phyloP scores from a whole-genome alignment of 176 grass and related monocot species.

The Cocos nucifera region DNA sequence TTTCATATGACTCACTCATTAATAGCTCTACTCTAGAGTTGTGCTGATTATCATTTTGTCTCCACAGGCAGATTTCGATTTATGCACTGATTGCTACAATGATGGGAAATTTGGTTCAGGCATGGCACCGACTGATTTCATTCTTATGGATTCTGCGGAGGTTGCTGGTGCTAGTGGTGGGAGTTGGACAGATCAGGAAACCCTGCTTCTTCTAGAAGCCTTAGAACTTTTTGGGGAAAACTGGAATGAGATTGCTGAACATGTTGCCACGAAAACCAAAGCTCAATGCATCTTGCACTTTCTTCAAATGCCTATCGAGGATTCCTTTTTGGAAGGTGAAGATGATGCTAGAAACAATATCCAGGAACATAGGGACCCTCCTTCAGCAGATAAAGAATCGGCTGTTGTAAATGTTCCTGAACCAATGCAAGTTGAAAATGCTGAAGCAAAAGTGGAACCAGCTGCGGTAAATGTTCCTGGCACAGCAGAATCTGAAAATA shows the following conservation, averaged over 20 bases:
- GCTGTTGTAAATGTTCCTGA: slow-evolving; percentile 34
- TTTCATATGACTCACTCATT: neutral
- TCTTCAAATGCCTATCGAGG: slow-evolving; percentile 98
- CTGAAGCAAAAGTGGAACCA: slow-evolving; percentile 40
- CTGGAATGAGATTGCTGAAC: slow-evolving; percentile 97
- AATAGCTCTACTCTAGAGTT: neutral
- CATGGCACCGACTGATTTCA: slow-evolving; percentile 93
- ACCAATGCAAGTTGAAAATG: slow-evolving; percentile 65
- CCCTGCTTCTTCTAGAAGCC: slow-evolving; percentile 91
- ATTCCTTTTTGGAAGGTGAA: slow-evolving; percentile 55
- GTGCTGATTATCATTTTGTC: slow-evolving; percentile 2
- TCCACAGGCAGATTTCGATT: slow-evolving; percentile 96
- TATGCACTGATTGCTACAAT: slow-evolving; percentile 89
- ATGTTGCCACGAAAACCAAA: slow-evolving; percentile 99
- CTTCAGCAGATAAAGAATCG: slow-evolving; percentile 29
- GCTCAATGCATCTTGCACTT: slow-evolving; percentile 91
- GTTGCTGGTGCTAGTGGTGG: slow-evolving; percentile 79
- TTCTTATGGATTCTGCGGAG: slow-evolving; percentile 92
- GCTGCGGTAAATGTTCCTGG: slow-evolving; percentile 34
- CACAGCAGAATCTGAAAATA: slow-evolving; percentile 62
- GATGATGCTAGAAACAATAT: slow-evolving; percentile 32
- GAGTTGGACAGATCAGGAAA: slow-evolving; percentile 97
- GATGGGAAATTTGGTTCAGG: slow-evolving; percentile 72
- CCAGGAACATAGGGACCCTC: slow-evolving; percentile 25
- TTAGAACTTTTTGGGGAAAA: slow-evolving; percentile 97